A percentile compares a stretch with the other conserved stretches of the same genome.
These are phyloP conservation scores for Colletotrichum musicola DNA, from an alignment of 2,329 filamentous ascomycete genomes.

Conservation along the genomic window DNA sequence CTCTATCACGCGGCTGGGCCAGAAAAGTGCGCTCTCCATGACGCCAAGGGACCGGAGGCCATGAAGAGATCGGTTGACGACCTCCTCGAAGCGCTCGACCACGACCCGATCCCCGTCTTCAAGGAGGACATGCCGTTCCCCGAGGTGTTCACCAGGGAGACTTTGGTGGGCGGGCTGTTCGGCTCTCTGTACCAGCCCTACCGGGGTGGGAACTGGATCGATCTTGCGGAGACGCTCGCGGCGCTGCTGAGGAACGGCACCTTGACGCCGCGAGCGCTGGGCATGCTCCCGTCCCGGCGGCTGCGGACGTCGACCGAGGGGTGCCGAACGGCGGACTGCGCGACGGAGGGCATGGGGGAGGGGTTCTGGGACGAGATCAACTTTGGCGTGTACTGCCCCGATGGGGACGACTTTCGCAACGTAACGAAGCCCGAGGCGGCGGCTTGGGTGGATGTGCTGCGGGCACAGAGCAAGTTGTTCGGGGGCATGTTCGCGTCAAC, in stretches of 20 bases:
- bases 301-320: neutral
- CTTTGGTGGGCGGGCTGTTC: neutral
- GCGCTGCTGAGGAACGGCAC: neutral
- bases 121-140: neutral
- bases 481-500: constrained; percentile 6
- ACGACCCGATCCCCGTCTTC: neutral
- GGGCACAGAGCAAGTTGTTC: constrained; percentile 29
- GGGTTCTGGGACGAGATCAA: constrained; percentile 16
- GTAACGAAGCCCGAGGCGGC: constrained; percentile 43
- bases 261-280: neutral
- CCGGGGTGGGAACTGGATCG: neutral
- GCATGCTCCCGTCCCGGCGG: constrained; percentile 9
- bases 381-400: constrained; percentile 49
- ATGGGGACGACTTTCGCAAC: constrained; percentile 46
- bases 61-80: neutral
- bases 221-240: neutral
- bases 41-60: neutral
- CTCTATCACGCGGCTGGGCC: constrained; percentile 18
- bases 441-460: constrained; percentile 46
- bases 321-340: constrained; percentile 8
- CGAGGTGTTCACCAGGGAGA: neutral
- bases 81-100: neutral
- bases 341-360: constrained; percentile 6
- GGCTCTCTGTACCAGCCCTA: constrained; percentile 5
- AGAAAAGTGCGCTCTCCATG: neutral